Base-by-base conservation (phyloP, 768 basidiomycete genomes). In the Sarcomyxa edulis region DNA sequence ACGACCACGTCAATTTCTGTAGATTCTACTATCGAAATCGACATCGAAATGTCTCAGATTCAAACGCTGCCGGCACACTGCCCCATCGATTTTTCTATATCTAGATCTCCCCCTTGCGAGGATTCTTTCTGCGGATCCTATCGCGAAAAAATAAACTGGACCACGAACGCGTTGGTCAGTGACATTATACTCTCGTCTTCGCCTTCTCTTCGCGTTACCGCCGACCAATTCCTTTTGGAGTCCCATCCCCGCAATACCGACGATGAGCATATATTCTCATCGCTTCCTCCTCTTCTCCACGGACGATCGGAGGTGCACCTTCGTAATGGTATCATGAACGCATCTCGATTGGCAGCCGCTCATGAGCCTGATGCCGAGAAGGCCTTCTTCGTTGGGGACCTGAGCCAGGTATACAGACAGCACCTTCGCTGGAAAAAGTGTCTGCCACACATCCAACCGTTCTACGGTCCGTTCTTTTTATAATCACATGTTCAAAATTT, bases 381-480 rank as follows among this genome's bases (percentile, higher is more conserved):
- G 42, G 95, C 96, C 6, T 98, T 97, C 61, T 98, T 97, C 52
- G 94, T 96, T 8, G 92, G 87, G 8, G 96, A 99, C 60, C 79
- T 99, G 29, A 78, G 83, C 49, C 75, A 84, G 48, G 85, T 98
- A 4, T 96, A 87, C 58, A 66, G 65, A 37, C 92, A 95, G 55
- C 85, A 91, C 51, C 68, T 79, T 51, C 74, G 89, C 37, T 99
- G 95, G 95, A 68, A 69, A 42, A 57, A 65, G 12, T 73, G 72
- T 47, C 73, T 99, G 14, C 84, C 89, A 3, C 76, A 86, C 38
- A 79, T 97, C n/a, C 81, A 91, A 48, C 92, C 93, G 8, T 95
- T 88, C 66, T 97, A 94, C 61, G 95, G 91, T 91, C 46, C 42
- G 81, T 65, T 37, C 40, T 24, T 37, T n/a, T n/a, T n/a, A n/a